These are phyloP conservation scores for Coniochaeta sp. DNA, from an alignment of 2,329 filamentous ascomycete genomes.

Conservation along the genomic window DNA sequence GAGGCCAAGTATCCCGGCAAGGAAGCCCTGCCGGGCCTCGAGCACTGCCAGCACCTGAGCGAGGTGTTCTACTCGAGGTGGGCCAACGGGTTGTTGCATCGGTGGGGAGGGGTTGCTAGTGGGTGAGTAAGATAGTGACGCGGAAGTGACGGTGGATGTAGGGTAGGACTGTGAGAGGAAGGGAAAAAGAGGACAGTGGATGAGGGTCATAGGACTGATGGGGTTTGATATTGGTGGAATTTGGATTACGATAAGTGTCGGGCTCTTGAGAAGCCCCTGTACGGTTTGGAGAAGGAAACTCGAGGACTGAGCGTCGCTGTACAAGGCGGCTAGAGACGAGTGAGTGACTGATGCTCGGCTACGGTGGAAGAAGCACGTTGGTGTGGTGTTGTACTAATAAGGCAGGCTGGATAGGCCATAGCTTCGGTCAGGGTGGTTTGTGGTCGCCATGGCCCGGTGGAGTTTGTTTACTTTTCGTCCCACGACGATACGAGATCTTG, in stretches of 20 bases:
- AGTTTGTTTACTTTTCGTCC: not conserved
- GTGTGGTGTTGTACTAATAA: not conserved
- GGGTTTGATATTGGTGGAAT: not conserved
- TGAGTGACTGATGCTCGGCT: too few species aligned
- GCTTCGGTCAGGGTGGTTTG: not conserved
- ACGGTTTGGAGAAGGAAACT: too few species aligned
- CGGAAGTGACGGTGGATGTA: too few species aligned
- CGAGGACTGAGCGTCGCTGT: not conserved
- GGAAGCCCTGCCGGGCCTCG: slow-evolving; percentile 64
- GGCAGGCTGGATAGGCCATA: not conserved
- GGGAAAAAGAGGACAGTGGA: too few species aligned
- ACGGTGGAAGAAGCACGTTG: not conserved
- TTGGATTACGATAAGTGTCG: not conserved
- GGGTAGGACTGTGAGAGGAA: too few species aligned
- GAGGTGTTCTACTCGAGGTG: slow-evolving; percentile 89
- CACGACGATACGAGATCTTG: not conserved
- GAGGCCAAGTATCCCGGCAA: slow-evolving; percentile 49
- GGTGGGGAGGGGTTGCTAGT: slow-evolving; percentile 49
- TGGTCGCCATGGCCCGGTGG: not conserved
- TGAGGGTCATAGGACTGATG: too few species aligned
- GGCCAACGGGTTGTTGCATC: slow-evolving; percentile 71
- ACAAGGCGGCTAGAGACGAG: not conserved
- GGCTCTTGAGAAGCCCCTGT: too few species aligned
- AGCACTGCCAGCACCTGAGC: slow-evolving; percentile 82
- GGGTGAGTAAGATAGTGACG: too few species aligned